Evolutionary conservation across 148 eudicot genomes (phyloP).

Genomic region (Diospyros kaki): DNA sequence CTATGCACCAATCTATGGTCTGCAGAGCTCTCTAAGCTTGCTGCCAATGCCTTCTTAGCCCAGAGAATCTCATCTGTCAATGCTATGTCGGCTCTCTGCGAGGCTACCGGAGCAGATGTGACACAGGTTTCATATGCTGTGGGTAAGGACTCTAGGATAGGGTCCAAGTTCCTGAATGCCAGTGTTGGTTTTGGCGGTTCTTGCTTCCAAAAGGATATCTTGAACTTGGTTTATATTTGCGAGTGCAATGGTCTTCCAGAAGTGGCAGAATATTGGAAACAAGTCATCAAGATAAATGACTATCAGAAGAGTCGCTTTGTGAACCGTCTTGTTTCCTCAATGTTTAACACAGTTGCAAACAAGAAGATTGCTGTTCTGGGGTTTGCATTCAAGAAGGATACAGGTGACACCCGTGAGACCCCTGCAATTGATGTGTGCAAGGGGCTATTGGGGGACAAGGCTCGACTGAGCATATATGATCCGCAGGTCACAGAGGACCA

Average conservation of each 20-base stretch:
- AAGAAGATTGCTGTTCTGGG: slow-evolving; percentile 69
- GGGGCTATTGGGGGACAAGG: slow-evolving; percentile 63
- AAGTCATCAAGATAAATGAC: slow-evolving; percentile 67
- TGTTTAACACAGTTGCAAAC: slow-evolving; percentile 65
- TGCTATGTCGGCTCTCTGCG: slow-evolving; percentile 19
- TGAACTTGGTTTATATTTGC: slow-evolving; percentile 18
- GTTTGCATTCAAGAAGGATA: slow-evolving; percentile 69
- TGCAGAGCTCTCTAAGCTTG: slow-evolving; percentile 80
- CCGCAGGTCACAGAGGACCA: slow-evolving; percentile 74
- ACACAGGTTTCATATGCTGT: slow-evolving; percentile 59
- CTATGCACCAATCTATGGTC: slow-evolving; percentile 73
- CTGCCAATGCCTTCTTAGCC: slow-evolving; percentile 56
- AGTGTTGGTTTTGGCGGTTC: slow-evolving; percentile 18
- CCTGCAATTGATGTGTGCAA: slow-evolving; percentile 78
- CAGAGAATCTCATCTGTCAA: slow-evolving; percentile 18
- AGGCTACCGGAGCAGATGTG: slow-evolving; percentile 76
- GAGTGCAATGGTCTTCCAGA: slow-evolving; percentile 72
- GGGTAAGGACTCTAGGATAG: slow-evolving; percentile 29
- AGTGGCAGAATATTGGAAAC: slow-evolving; percentile 80
- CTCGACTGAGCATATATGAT: slow-evolving; percentile 61
- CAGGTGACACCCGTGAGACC: slow-evolving; percentile 72
- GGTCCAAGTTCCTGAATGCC: slow-evolving; percentile 16
- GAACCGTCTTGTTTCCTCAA: slow-evolving; percentile 56
- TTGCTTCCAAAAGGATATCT: slow-evolving; percentile 17
- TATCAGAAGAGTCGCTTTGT: slow-evolving; percentile 42